phyloP scores from a whole-genome alignment of 2,329 filamentous ascomycete genomes.

The Helotiales sp. region DNA sequence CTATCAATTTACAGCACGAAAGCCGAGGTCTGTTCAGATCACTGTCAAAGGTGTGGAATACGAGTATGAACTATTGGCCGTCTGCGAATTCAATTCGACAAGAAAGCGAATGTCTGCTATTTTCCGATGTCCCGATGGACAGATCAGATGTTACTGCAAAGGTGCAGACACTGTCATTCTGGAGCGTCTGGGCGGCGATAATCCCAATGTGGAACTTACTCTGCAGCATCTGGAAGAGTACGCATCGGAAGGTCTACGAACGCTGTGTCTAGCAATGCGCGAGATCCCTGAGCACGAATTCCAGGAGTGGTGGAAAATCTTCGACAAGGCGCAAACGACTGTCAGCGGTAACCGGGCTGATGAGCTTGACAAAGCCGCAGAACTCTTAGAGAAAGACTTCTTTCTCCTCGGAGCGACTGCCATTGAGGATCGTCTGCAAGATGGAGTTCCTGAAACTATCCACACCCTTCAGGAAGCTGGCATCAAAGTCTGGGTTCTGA shows the following conservation, averaged over 20 bases:
- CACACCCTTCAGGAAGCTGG: slow-evolving; percentile 95
- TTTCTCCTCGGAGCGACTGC: slow-evolving; percentile 92
- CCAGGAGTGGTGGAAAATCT: slow-evolving; percentile 84
- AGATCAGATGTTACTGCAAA: slow-evolving; percentile 92
- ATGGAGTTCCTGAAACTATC: slow-evolving; percentile 97
- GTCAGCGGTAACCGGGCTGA: slow-evolving; percentile 91
- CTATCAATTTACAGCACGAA: slow-evolving; percentile 89
- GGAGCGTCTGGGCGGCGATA: slow-evolving; percentile 82
- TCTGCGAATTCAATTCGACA: slow-evolving; percentile 99
- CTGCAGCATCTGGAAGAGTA: slow-evolving; percentile 97
- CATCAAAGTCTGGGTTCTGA: slow-evolving; percentile 98
- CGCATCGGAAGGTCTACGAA: slow-evolving; percentile 92
- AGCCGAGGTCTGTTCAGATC: slow-evolving; percentile 86
- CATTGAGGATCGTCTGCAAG: slow-evolving; percentile 95
- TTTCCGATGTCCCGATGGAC: slow-evolving; percentile 94
- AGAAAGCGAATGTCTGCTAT: slow-evolving; percentile 98
- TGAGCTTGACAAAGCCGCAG: slow-evolving; percentile 94
- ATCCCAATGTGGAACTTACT: slow-evolving; percentile 87
- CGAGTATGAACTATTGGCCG: slow-evolving; percentile 89
- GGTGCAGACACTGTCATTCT: slow-evolving; percentile 97
- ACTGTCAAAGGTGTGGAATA: slow-evolving; percentile 71
- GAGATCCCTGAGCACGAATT: slow-evolving; percentile 91
- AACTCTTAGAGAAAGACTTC: slow-evolving; percentile 92
- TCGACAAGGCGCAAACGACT: slow-evolving; percentile 85
- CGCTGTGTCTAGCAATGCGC: slow-evolving; percentile 91